Evolutionary conservation across 352 stramenopile genomes (phyloP), one percentile per base, ranked within the genome.

Genomic region (Saprolegnia parasitica): DNA sequence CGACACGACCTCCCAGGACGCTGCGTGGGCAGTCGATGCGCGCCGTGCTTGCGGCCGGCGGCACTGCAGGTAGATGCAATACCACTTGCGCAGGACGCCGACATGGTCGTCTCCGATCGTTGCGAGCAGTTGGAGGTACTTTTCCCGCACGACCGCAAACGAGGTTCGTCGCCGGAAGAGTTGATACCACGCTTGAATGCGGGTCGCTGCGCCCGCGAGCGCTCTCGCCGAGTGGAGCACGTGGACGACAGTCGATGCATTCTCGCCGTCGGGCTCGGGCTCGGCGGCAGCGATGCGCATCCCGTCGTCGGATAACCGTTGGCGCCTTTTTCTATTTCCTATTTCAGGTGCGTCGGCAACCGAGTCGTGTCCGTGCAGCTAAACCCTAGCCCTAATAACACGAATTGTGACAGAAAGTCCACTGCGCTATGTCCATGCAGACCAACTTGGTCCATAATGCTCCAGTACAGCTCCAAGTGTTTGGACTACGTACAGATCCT

Each of bases 11-110:
- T 20, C 20, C 52, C 52, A 60, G 16, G n/a, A 16, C 11, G 52
- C 52, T 11, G 11, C 52, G 24, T 16, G 13, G 35, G 8, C 13
- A 4, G 42, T 1, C 42, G 42, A n/a, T n/a, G n/a, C n/a, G n/a
- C n/a, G 42, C 42, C 10, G 1, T 15, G 18, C 11, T 49, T 49
- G 11, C 13, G 42, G 13, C 3, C 52, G 52, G 11, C 20, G 24
- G 13, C 11, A 60, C 20, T 42, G 11, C 13, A 60, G 35, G 20
- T 60, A 60, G 24, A 60, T 60, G 24, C 52, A n/a, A 11, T 21
- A 60, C 52, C 52, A 60, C 11, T 60, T 60, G 3, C 35, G 52
- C 35, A 60, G 52, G 3, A 60, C 52, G 11, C 24, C 24, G 11
- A n/a, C 13, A 10, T 15, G 16, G 13, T 15, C n/a, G 16, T 60